These are phyloP conservation scores for Russula virescens DNA, from an alignment of 768 basidiomycete species.

Conservation along the genomic window DNA sequence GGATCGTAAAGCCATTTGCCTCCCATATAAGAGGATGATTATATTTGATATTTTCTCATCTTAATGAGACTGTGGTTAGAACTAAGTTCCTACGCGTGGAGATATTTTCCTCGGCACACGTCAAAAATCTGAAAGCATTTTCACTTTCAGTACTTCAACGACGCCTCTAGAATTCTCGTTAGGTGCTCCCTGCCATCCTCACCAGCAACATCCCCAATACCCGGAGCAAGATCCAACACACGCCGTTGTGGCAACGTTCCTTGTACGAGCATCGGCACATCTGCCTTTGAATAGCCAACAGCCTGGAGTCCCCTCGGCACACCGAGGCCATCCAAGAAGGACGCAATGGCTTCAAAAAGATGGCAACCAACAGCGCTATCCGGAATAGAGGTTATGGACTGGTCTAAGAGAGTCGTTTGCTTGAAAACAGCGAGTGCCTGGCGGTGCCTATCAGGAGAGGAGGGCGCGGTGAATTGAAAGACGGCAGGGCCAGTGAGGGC, in stretches of 20 bases:
- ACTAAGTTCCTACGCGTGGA: background rate
- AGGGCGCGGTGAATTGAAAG: constrained; percentile 94
- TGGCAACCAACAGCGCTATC: constrained; percentile 75
- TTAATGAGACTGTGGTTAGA: constrained; percentile 9
- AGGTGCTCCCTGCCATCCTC: constrained; percentile 82
- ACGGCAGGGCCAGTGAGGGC: constrained; percentile 91
- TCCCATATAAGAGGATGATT: constrained; percentile 56
- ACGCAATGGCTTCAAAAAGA: constrained; percentile 80
- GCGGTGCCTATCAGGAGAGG: constrained; percentile 86
- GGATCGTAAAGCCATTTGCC: constrained; percentile 34
- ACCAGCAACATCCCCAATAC: constrained; percentile 75
- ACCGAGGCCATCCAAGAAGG: constrained; percentile 79
- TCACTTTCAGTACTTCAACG: constrained; percentile 62
- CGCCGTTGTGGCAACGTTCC: constrained; percentile 90
- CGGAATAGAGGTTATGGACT: constrained; percentile 64
- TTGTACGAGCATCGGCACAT: constrained; percentile 73
- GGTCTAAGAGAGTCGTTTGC: constrained; percentile 54
- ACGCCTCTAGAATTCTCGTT: constrained; percentile 70
- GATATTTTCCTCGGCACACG: background rate
- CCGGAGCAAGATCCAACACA: constrained; percentile 89
- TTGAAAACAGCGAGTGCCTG: constrained; percentile 84
- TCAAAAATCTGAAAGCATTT: background rate
- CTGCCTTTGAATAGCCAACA: constrained; percentile 64
- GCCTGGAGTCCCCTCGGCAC: constrained; percentile 84
- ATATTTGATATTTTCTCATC: constrained; percentile 51